Conservation (phyloP, 1,284 basidiomycete species). For the Cutaneotrichosporon cavernicola region DNA sequence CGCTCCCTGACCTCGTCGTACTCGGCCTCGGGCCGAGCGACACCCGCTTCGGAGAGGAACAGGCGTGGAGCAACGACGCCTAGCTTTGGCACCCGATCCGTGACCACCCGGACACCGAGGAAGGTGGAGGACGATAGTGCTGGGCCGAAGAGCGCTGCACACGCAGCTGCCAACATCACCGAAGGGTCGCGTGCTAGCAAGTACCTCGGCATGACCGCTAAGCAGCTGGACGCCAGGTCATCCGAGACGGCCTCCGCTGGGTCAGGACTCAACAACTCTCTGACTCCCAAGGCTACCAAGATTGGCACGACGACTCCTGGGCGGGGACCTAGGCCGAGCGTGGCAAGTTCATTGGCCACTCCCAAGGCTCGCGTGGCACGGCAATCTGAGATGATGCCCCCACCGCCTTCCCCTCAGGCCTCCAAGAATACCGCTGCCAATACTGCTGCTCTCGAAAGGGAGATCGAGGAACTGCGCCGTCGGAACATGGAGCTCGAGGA, state of each 20-base stretch:
- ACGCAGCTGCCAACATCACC: conserved; percentile 60
- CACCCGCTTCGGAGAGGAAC: conserved; percentile 14
- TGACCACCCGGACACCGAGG: conserved; percentile 13
- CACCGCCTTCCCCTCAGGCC: conserved; percentile 50
- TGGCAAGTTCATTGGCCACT: conserved; percentile 43
- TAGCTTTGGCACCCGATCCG: conserved; percentile 16
- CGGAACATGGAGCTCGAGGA: conserved; percentile 43
- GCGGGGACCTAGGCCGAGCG: conserved; percentile 38
- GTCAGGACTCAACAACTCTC: conserved; percentile 25
- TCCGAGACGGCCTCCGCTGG: conserved; percentile 17
- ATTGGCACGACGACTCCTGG: conserved; percentile 40
- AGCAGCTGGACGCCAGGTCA: conserved; percentile 62
- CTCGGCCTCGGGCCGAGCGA: conserved; percentile 26
- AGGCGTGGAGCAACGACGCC: conserved; percentile 13
- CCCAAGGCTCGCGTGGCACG: conserved; percentile 43
- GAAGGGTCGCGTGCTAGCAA: conserved; percentile 78
- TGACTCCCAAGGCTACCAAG: conserved; percentile 34
- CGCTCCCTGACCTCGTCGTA: conserved; percentile 43
- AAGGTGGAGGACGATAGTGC: background rate
- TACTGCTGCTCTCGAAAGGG: conserved; percentile 42
- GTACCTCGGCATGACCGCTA: conserved; percentile 71
- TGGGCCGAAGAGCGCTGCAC: conserved; percentile 37
- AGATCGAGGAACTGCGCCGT: conserved; percentile 39
- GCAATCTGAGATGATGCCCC: conserved; percentile 50
- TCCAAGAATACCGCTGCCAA: conserved; percentile 16